phyloP scores from a whole-genome alignment of 2,329 filamentous ascomycete species.

The Trichoderma sp. region DNA sequence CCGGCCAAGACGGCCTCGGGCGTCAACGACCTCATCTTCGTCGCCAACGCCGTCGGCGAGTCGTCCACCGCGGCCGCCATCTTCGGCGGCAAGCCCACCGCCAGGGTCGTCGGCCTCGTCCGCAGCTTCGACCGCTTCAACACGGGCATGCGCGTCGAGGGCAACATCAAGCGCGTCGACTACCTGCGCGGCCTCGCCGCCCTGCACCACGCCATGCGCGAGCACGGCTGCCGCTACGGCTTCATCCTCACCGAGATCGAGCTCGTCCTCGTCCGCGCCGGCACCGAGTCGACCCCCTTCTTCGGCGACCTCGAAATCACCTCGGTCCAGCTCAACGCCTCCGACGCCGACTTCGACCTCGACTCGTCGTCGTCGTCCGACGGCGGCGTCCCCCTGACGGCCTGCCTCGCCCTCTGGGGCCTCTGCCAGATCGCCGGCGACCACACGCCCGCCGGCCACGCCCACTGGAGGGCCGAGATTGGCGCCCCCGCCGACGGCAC shows the following conservation, averaged over 20 bases:
- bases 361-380: conserved; percentile 32
- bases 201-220: conserved; percentile 88
- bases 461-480: conserved; percentile 69
- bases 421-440: conserved; percentile 71
- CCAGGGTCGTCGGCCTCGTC: conserved; percentile 78
- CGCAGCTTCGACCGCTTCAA: conserved; percentile 95
- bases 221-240: conserved; percentile 89
- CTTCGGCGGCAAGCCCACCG: conserved; percentile 52
- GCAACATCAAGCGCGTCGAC: conserved; percentile 80
- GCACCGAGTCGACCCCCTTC: conserved; percentile 69
- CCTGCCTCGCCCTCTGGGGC: conserved; percentile 75
- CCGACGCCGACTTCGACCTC: conserved; percentile 35
- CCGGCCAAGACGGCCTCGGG: conserved; percentile 40
- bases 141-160: conserved; percentile 86
- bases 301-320: conserved; percentile 87
- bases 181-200: conserved; percentile 86
- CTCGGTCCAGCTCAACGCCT: conserved; percentile 59
- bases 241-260: conserved; percentile 98
- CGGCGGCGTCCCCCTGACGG: conserved; percentile 58
- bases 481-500: conserved; percentile 74
- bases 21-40: conserved; percentile 61
- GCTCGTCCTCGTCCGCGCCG: conserved; percentile 84
- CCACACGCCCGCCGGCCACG: conserved; percentile 56
- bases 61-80: conserved; percentile 57
- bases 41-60: conserved; percentile 63